Evolutionary conservation across 2,329 filamentous ascomycete species (phyloP).

Genomic region (Ophiostoma angusticollis): DNA sequence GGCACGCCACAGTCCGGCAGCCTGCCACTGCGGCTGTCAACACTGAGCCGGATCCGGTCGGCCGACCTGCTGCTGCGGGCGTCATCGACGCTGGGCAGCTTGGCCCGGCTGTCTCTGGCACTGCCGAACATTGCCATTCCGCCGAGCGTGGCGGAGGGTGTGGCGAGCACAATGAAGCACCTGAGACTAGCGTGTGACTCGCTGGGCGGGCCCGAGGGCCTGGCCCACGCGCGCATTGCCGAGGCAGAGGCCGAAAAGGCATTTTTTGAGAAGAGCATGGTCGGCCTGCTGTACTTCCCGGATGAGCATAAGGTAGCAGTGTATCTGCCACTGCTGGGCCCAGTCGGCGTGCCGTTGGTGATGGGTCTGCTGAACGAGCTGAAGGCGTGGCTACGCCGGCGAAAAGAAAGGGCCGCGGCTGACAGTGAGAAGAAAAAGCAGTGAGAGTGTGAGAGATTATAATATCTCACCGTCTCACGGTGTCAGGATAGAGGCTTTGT

Average conservation of each 20-base stretch:
- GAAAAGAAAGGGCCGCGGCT: constrained; percentile 26
- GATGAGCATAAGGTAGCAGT: constrained; percentile 98
- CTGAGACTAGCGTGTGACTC: constrained; percentile 64
- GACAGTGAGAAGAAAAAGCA: constrained; percentile 24
- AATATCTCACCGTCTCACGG: no score
- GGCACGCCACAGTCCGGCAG: constrained; percentile 76
- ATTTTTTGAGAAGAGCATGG: constrained; percentile 99
- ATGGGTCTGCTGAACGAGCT: constrained; percentile 76
- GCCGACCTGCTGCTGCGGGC: constrained; percentile 78
- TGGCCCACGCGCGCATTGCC: constrained; percentile 71
- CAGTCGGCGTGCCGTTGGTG: constrained; percentile 77
- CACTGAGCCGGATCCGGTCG: constrained; percentile 72
- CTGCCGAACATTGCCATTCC: constrained; percentile 88
- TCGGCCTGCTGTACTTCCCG: constrained; percentile 94
- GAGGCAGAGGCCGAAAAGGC: constrained; percentile 83
- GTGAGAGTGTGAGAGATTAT: background rate
- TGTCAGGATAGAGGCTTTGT: no score
- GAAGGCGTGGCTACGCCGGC: constrained; percentile 44
- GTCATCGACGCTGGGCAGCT: constrained; percentile 83
- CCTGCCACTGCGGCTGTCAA: constrained; percentile 71
- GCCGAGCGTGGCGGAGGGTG: constrained; percentile 70
- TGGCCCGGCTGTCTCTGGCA: constrained; percentile 72
- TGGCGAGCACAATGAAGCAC: constrained; percentile 65
- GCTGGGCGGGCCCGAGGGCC: constrained; percentile 51
- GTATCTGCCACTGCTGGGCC: constrained; percentile 81